Base-by-base conservation (phyloP, 371 early-diverging fungal genomes). In the Globomyces sp. region DNA sequence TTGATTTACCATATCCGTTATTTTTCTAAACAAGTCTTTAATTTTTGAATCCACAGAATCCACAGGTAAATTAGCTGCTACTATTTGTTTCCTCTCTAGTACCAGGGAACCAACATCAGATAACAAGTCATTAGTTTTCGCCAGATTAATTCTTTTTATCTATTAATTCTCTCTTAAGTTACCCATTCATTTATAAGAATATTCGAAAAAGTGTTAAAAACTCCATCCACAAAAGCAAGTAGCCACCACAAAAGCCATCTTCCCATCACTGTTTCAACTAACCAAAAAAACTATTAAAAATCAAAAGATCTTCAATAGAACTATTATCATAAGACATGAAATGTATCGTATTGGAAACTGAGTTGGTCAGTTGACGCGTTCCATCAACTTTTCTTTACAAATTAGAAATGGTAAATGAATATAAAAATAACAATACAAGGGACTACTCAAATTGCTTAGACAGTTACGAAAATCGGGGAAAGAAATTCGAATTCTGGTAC, bases 401-500 rank as follows among this genome's bases (percentile, higher is more conserved):
- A 24, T 24, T 24, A 24, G 24, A 24, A 24, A 24, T 24, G 24
- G 24, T 24, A 24, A 24, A 24, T 24, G 24, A 24, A 24, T 24
- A 24, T 24, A 24, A 24, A 13, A 8, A 11, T 51, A 34, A 51
- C 52, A 51, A 51, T 51, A 24, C 24, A 24, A 51, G 79, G 79
- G 79, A 11, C 73, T 79, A 57, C 60, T 79, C n/a, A 64, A 74
- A 9, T 70, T 79, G 42, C 71, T 79, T n/a, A 65, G 77, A 48
- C 63, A 66, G 36, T 77, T 79, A 24, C 63, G 60, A 8, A 65
- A 71, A 46, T 39, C 65, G 8, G 75, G 77, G 50, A 76, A 74
- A 40, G 83, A 86, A 51, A 68, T 87, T 36, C 77, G 82, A 4
- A 80, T 89, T 61, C 76, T 89, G 4, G 85, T 89, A 52, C 78